phyloP scores from a whole-genome alignment of 495 filamentous ascomycete genomes.

The Tuber melanosporum region DNA sequence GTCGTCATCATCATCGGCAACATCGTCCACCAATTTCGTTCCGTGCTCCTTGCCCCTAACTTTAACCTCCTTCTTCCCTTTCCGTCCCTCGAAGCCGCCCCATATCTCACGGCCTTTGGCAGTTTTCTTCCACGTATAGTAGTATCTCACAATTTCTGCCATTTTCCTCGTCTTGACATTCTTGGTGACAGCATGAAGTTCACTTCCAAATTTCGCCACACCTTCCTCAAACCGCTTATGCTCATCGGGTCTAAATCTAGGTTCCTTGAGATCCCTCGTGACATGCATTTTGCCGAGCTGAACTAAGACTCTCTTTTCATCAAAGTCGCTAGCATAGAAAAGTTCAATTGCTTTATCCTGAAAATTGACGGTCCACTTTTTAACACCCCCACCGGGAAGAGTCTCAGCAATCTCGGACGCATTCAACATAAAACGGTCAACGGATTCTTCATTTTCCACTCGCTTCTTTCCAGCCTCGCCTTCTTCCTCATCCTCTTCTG shows the following conservation, averaged over 20 bases:
- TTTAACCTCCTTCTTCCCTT: conserved; percentile 77
- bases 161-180: conserved; percentile 76
- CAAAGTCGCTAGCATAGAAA: conserved; percentile 64
- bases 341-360: conserved; percentile 76
- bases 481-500: conserved; percentile 21
- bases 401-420: conserved; percentile 15
- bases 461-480: conserved; percentile 12
- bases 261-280: conserved; percentile 75
- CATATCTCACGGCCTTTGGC: conserved; percentile 77
- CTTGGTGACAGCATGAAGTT: conserved; percentile 72
- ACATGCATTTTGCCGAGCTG: conserved; percentile 60
- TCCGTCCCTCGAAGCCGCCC: conserved; percentile 78
- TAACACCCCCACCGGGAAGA: conserved; percentile 46
- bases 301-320: conserved; percentile 65
- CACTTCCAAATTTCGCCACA: conserved; percentile 84
- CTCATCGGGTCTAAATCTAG: conserved; percentile 69
- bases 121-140: conserved; percentile 98
- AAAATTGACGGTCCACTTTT: conserved; percentile 53
- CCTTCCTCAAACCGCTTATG: conserved; percentile 86
- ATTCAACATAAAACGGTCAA: conserved; percentile 32
- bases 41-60: conserved; percentile 57
- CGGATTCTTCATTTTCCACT: conserved; percentile 15
- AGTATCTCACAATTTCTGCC: conserved; percentile 77
- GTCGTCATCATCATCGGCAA: conserved; percentile 88
- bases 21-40: conserved; percentile 76